Base-by-base conservation (phyloP, 345 rosid genomes). In the Boechera retrofracta region DNA sequence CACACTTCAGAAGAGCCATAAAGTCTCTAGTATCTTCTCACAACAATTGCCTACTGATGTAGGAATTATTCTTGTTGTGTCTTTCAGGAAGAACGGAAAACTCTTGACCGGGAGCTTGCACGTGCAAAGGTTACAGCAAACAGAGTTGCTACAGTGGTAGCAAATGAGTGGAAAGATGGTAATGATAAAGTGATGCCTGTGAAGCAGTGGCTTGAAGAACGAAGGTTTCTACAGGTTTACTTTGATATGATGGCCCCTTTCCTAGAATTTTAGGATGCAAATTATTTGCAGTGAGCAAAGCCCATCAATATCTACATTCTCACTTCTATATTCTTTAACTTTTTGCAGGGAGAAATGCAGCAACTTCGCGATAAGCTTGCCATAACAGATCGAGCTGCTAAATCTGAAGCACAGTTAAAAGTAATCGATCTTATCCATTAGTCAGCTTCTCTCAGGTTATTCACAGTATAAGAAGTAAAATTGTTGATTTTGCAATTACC, bases 161-260 rank as follows among this genome's bases (percentile, higher is more conserved):
- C 99, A 64, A 96, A 96, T 78, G 99, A 96, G 72, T 96, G 99
- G 99, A 96, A 96, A 88, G 99, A 93, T 89, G 87, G 96, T 69
- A 93, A 91, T 52, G 99, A 93, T 85, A 96, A 96, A 87, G 99
- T 93, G 80, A 93, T 96, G 99, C 99, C 99, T 71, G 99, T 93
- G 72, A 96, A 93, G 73, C 99, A 96, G 77, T 96, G 99, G 99
- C 98, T 96, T 60, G 99, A 93, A 77, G 99, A 96, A 69, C 84
- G 99, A 49, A 87, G 98, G 82, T 91, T 91, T 85, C 83, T 96
- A 86, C 99, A 96, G 98, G 99, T 91, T 78, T 53, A 60, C 3
- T 18, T 58, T 76, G 69, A 53, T n/a, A 35, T 55, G 29, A 72
- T 47, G 21, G n/a, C 49, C 68, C 28, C 44, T 68, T 81, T 69